These are phyloP conservation scores for Fusarium irregulare DNA, from an alignment of 2,329 filamentous ascomycete species.

Conservation along the genomic window DNA sequence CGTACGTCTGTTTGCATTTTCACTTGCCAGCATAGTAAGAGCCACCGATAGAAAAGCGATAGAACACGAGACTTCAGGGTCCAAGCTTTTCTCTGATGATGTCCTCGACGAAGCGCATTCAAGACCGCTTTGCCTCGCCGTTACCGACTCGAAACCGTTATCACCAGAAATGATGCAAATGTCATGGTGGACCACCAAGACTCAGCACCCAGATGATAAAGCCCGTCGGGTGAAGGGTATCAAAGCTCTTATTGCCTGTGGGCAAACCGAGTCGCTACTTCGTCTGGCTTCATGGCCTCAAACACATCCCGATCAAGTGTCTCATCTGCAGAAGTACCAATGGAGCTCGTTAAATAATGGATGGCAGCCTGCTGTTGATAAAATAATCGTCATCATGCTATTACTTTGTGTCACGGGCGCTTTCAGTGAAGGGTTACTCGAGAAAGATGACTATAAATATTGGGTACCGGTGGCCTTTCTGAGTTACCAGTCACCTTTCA, in stretches of 20 bases:
- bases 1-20: not conserved
- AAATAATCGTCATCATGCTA: not conserved
- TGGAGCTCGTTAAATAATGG: not conserved
- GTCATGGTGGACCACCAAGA: not conserved
- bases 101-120: not conserved
- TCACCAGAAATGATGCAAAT: constrained; percentile 11
- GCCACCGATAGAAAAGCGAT: not conserved
- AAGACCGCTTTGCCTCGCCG: fast-evolving
- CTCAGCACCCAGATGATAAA: not conserved
- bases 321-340: not conserved
- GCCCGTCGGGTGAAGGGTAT: not conserved
- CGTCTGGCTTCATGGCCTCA: not conserved
- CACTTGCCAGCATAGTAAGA: not conserved
- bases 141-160: fast-evolving
- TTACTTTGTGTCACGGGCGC: not conserved
- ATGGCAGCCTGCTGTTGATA: not conserved
- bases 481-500: fast-evolving
- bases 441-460: fast-evolving
- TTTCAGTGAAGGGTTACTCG: not conserved
- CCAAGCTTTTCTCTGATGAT: not conserved
- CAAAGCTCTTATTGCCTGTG: constrained; percentile 12
- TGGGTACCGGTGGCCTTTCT: constrained; percentile 1
- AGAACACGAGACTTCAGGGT: fast-evolving
- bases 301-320: not conserved
- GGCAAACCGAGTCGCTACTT: not conserved